Evolutionary conservation across 2,329 filamentous ascomycete genomes (phyloP).

Genomic region (Aspergillus cejpii): DNA sequence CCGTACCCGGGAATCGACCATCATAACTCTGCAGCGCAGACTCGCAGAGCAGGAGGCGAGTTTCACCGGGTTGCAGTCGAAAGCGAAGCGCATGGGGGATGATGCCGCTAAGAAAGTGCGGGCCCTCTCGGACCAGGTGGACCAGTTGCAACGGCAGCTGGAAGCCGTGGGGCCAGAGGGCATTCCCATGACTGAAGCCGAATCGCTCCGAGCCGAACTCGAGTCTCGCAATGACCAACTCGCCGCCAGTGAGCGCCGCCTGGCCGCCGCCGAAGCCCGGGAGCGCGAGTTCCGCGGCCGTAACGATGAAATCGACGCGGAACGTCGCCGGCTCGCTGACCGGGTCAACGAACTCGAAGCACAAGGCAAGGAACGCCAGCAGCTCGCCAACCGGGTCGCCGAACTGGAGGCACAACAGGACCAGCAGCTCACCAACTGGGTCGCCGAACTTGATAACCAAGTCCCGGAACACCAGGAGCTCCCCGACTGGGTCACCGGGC

Average conservation of each 20-base stretch:
- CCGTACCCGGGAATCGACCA: no score
- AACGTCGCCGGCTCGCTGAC: not conserved
- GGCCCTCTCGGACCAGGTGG: constrained; percentile 3
- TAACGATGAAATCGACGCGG: not conserved
- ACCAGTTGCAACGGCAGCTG: constrained; percentile 9
- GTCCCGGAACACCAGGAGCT: constrained; percentile 3
- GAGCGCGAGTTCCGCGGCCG: not conserved
- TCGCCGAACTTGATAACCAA: not conserved
- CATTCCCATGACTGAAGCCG: constrained; percentile 1
- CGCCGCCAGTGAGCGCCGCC: constrained; percentile 1
- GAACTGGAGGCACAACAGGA: not conserved
- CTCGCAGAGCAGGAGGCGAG: no score
- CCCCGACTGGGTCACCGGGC: no score
- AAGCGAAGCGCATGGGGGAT: constrained; percentile 1
- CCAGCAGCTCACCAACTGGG: not conserved
- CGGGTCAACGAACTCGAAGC: not conserved
- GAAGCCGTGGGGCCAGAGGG: not conserved
- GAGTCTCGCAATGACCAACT: constrained; percentile 3
- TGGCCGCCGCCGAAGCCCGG: constrained; percentile 5
- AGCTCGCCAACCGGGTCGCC: not conserved
- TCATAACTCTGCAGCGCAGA: no score
- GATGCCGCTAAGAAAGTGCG: constrained; percentile 2
- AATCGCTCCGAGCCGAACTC: constrained; percentile 9
- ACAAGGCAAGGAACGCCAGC: no score
- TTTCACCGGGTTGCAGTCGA: no score